Evolutionary conservation across 2,329 filamentous ascomycete species (phyloP), one percentile per base, ranked within the genome.

Genomic region (Elsinoe fawcettii): DNA sequence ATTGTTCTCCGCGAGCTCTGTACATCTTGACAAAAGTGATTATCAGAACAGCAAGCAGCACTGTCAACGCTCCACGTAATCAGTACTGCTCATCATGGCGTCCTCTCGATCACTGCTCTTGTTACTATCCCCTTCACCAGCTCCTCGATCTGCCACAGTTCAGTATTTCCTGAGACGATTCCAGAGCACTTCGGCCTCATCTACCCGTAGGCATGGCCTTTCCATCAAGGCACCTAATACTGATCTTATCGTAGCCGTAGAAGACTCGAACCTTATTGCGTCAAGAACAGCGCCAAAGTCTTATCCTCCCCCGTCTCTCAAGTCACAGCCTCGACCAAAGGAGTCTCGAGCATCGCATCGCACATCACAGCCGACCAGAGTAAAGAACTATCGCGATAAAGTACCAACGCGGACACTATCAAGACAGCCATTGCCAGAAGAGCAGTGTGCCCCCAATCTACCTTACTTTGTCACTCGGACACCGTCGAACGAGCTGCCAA

Each of bases 391-490:
- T 63, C 61, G 68, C 58, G 68, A 64, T 16, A 62, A 66, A 44
- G 12, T 30, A 27, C 58, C 60, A 14, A 18, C 55, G 14, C 63
- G 60, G 32, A 63, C 62, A 2, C 60, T 64, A 9, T 63, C 66
- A 43, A 61, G 66, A 25, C 56, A 61, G 39, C 58, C 60, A 8
- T 58, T 68, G 20, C 60, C 65, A 18, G 61, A 63, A n/a, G 58
- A 61, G n/a, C 60, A 69, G 60, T 66, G 66, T 59, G 72, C 71
- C 57, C 73, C 70, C 51, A 78, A 76, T 51, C 70, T 82, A 27
- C 79, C 82, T 9, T 96, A 90, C 75, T 79, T 84, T 65, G 79
- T 97, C 62, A 77, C 77, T 54, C 85, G 90, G 60, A 92, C 89
- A 2, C 74, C 77, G 1, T 85, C 81, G 36, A 81, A 83, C 49